Evolutionary conservation across 2,329 filamentous ascomycete species (phyloP).

Genomic region (Falciphora oryzae): DNA sequence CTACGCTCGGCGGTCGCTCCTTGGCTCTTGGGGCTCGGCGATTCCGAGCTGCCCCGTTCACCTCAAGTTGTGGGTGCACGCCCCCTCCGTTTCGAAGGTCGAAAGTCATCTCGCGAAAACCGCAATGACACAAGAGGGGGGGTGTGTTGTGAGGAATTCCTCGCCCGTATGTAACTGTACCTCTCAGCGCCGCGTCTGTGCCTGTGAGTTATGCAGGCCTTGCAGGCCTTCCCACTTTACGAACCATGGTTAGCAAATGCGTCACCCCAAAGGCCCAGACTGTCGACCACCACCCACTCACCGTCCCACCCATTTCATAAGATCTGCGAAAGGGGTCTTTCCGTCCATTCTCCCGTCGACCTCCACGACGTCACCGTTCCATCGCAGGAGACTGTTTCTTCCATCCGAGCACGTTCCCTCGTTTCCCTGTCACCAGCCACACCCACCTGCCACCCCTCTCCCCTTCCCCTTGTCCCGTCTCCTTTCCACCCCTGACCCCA

Average conservation of each 20-base stretch:
- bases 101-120: neutral
- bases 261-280: neutral
- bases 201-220: neutral
- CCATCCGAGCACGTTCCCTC: neutral
- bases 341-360: neutral
- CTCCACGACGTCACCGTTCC: conserved; percentile 8
- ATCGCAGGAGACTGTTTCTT: neutral
- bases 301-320: neutral
- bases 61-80: neutral
- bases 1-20: no score
- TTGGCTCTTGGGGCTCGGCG: no score
- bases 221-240: neutral
- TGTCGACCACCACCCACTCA: neutral
- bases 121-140: neutral
- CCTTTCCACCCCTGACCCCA: neutral
- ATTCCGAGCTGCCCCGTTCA: neutral
- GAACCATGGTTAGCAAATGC: neutral
- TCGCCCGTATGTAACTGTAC: neutral
- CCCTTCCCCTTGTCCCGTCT: conserved; percentile 1
- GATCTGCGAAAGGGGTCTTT: neutral
- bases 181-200: neutral
- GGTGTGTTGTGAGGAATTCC: neutral
- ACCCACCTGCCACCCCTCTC: neutral
- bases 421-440: neutral
- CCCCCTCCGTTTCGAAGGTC: neutral